Base-by-base conservation (phyloP, 805 yeast genomes). In the Saccharomycopsis fermentans region DNA sequence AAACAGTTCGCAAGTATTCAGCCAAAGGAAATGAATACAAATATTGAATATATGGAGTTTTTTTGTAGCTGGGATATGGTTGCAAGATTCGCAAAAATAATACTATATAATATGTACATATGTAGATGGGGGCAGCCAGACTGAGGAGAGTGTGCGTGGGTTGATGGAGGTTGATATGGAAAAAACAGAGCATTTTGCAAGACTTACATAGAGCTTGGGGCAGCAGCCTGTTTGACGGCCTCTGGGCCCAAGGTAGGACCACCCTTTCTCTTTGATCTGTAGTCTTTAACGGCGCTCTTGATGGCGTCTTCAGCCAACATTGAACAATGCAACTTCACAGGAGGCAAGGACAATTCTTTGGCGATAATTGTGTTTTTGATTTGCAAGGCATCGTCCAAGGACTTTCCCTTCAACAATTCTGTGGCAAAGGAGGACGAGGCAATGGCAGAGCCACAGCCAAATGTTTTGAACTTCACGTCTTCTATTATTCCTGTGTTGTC, bases 231-330 rank as follows among this genome's bases (percentile, higher is more conserved):
- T 17, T 58, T 58, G 26, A 40, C 52, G 19, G 63, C 62, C 27
- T 59, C 58, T 16, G 64, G 62, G 4, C 64, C 64, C 32, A 62
- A 52, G 17, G 64, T 62, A 36, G 63, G 63, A 35, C 58, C 54
- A 14, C 47, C 53, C 17, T 50, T 60, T 73, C 96, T 83, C 84
- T 94, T 94, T 55, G 90, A 73, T 73, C 82, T 84, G 79, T 92
- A 94, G 73, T 94, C 98, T 75, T 89, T 90, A 66, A 94, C 90
- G 14, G 99, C 99, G 56, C 91, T 84, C 79, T 94, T 92, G 73
- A 94, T 94, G 55, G 99, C 99, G 69, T 94, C 99, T 73, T 94
- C 99, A 17, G 99, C 99, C 68, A 94, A 79, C 99, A 94, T 94
- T 17, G 97, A 90, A 73, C 99, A 94, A 71, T 94, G 99, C 67